phyloP scores from a whole-genome alignment of 2,329 filamentous ascomycete species.

The Ascocoryne sarcoides region DNA sequence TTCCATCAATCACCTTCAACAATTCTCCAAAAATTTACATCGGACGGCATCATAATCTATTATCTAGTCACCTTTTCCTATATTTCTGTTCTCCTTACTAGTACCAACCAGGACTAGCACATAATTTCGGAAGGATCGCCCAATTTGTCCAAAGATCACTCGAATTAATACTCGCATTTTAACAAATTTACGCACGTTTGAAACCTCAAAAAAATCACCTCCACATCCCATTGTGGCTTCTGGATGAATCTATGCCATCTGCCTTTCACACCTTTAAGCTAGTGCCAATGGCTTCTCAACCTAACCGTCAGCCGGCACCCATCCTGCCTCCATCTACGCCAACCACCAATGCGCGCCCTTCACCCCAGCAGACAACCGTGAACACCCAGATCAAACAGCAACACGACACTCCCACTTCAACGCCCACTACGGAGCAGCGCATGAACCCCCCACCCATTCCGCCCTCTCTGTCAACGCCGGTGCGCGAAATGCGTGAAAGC shows the following conservation, averaged over 20 bases:
- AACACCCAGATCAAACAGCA: constrained; percentile 8
- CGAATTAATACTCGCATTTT: not conserved
- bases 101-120: not conserved
- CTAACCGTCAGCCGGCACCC: constrained; percentile 17
- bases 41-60: no score
- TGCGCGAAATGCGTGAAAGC: constrained; percentile 25
- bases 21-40: no score
- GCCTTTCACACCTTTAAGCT: constrained; percentile 28
- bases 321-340: constrained; percentile 24
- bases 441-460: constrained; percentile 27
- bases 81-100: not conserved
- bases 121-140: not conserved
- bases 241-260: constrained; percentile 17
- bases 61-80: no score
- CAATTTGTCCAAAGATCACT: not conserved
- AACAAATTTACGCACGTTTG: no score
- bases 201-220: no score
- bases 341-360: constrained; percentile 11
- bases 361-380: constrained; percentile 8
- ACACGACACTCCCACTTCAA: constrained; percentile 15
- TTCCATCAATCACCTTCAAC: no score
- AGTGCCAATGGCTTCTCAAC: constrained; percentile 24
- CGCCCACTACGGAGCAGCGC: constrained; percentile 21
- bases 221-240: not conserved
- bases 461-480: constrained; percentile 24